These are phyloP conservation scores for Mycena latifolia DNA, from an alignment of 768 basidiomycete genomes.

Conservation along the genomic window DNA sequence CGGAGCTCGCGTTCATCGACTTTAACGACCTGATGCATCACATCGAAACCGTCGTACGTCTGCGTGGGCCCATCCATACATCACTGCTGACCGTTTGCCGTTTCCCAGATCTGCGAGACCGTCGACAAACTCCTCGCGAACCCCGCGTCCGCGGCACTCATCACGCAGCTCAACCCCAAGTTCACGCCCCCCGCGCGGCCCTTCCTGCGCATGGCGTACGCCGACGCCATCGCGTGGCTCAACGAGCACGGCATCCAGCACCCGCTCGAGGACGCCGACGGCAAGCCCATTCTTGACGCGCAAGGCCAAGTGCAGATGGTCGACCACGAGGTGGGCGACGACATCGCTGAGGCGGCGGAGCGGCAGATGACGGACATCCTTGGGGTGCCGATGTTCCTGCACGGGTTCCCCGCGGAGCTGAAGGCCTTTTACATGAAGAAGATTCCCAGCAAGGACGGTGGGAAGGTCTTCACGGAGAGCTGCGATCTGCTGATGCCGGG, in stretches of 20 bases:
- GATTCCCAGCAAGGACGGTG: slow-evolving; percentile 65
- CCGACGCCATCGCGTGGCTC: slow-evolving; percentile 94
- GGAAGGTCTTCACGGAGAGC: slow-evolving; percentile 87
- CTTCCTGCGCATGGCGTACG: slow-evolving; percentile 91
- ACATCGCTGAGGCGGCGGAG: slow-evolving; percentile 98
- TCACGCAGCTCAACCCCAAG: slow-evolving; percentile 92
- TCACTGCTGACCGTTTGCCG: slow-evolving; percentile 16
- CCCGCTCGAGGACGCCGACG: slow-evolving; percentile 84
- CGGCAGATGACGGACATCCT: slow-evolving; percentile 98
- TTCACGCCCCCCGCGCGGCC: slow-evolving; percentile 87
- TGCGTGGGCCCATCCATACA: neutral
- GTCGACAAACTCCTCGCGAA: slow-evolving; percentile 86
- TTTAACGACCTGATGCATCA: slow-evolving; percentile 95
- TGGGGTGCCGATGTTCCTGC: slow-evolving; percentile 90
- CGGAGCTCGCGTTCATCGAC: slow-evolving; percentile 93
- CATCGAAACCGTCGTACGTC: slow-evolving; percentile 85
- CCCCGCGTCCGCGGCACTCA: slow-evolving; percentile 78
- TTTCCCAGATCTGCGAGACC: slow-evolving; percentile 87
- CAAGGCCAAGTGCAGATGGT: slow-evolving; percentile 69
- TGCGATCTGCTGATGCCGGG: slow-evolving; percentile 97
- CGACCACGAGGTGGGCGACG: slow-evolving; percentile 78
- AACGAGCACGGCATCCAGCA: slow-evolving; percentile 92
- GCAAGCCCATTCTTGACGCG: slow-evolving; percentile 71
- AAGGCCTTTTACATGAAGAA: slow-evolving; percentile 99
- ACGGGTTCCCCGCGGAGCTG: slow-evolving; percentile 93